Evolutionary conservation across 2,329 filamentous ascomycete species (phyloP), one percentile per base, ranked within the genome.

Genomic region (Botrytis medusae): DNA sequence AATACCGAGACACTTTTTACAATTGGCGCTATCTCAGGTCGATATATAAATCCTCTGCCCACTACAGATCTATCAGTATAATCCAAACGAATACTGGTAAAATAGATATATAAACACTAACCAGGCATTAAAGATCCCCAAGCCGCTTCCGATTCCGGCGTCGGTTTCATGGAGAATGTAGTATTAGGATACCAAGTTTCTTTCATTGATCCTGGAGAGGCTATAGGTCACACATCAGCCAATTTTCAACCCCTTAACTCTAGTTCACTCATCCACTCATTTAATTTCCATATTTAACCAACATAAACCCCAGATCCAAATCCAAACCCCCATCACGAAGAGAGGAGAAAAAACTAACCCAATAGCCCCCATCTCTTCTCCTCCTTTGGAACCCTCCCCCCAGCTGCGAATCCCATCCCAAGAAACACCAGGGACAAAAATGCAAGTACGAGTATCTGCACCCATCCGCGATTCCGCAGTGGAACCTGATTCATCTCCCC

Each of bases 1-100:
- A 76, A 76, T 54, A 74, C 74, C 0, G 74, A 67, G 14, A 72
- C 48, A 20, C 63, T 63, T 32, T 57, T 59, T 8, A 72, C 48
- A 20, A 48, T 59, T 1, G 71, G 63, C 20, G 71, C 44, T 44
- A 72, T 69, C 14, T 61, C 37, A 1, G 71, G 71, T 57, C 64
- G 63, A 37, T 72, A 60, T 16, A 72, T 48, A 22, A 72, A 72
- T 14, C 71, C 71, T 20, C 62, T 59, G 5, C 71, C 63, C 14
- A 60, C 71, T 72, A 12, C 3, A 40, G 42, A 20, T 34, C 29
- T 37, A 18, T 57, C 20, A 54, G 46, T 32, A 12, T 25, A 14
- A 29, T 12, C 6, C 14, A 4, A 22, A 40, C 1, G 18, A 20
- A n/a, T 48, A 5, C 25, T 20, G 12, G 8, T 10, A 22, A 2